Evolutionary conservation across 352 stramenopile genomes (phyloP), one percentile per base, ranked within the genome.

Genomic region (Phytophthora sojae): DNA sequence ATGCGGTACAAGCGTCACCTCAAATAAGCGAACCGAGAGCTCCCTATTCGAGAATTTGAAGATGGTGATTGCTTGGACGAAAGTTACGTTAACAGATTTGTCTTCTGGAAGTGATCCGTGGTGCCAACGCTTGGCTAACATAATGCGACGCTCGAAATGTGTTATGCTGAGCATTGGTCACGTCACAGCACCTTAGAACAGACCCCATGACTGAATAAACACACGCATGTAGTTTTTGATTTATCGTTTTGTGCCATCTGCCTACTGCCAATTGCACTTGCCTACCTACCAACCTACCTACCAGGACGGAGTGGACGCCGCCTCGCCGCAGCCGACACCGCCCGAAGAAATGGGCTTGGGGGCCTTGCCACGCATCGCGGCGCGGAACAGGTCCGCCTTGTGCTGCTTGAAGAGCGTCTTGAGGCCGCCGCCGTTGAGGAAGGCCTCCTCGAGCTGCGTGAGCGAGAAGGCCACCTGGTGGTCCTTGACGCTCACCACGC

Each of bases 341-440:
- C 80, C 65, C 11, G 85, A 83, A 15, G 83, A 73, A 61, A 91
- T 91, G 6, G 83, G 71, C 60, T 61, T 79, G 6, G 81, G 59
- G 2, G 83, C 85, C 80, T 94, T 95, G 74, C 82, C 82, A 53
- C 82, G 79, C 84, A 95, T 89, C 6, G 87, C 87, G 3, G 87
- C 87, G 37, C 85, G 84, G 79, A 95, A 95, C 39, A 95, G 75
- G 57, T 95, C 87, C n/a, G 85, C 83, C 75, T 93, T 93, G 84
- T 95, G 90, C 67, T 87, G 85, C 65, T 89, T 86, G 77, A 93
- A 95, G 2, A 95, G 82, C 26, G 77, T 75, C 75, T 93, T 84
- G 30, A 95, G 79, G 9, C 87, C 87, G 42, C 87, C 87, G 30
- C 86, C 85, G 61, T 93, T 92, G 12, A 95, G 70, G 61, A 95